These are phyloP conservation scores for Ophiostoma sp. DNA, from an alignment of 2,329 filamentous ascomycete species.

Conservation along the genomic window DNA sequence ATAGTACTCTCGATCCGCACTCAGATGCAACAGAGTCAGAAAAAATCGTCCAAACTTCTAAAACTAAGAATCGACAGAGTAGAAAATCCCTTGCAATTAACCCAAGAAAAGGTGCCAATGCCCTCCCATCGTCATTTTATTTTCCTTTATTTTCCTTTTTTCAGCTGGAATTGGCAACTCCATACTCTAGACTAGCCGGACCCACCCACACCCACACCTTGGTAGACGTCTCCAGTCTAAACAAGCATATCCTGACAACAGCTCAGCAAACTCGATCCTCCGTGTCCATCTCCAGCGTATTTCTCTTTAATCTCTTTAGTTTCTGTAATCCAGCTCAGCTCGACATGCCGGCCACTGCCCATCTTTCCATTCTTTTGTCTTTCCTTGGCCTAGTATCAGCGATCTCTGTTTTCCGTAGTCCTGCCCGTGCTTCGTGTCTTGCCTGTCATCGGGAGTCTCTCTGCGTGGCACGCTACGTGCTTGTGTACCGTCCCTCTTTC, in stretches of 20 bases:
- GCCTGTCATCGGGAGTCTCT: not conserved
- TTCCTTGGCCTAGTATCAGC: slow-evolving; percentile 2
- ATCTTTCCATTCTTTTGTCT: not conserved
- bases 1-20: not conserved
- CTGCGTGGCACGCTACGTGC: not conserved
- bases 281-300: too few species aligned
- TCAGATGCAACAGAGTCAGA: not conserved
- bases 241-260: not conserved
- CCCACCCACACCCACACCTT: not conserved
- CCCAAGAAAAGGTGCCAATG: not conserved
- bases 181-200: not conserved
- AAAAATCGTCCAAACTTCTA: not conserved
- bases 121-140: not conserved
- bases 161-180: slow-evolving; percentile 4
- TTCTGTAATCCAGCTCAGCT: not conserved
- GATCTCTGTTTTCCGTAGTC: not conserved
- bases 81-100: not conserved
- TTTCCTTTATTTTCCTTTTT: not conserved
- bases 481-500: not conserved
- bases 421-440: not conserved
- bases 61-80: not conserved
- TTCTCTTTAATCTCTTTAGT: not conserved
- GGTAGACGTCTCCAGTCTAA: not conserved
- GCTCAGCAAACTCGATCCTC: not conserved
- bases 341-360: not conserved